A percentile compares a stretch with the other conserved stretches of the same genome.
These are phyloP conservation scores for Globisporangium barbulae DNA, from an alignment of 352 stramenopile genomes.

Conservation along the genomic window DNA sequence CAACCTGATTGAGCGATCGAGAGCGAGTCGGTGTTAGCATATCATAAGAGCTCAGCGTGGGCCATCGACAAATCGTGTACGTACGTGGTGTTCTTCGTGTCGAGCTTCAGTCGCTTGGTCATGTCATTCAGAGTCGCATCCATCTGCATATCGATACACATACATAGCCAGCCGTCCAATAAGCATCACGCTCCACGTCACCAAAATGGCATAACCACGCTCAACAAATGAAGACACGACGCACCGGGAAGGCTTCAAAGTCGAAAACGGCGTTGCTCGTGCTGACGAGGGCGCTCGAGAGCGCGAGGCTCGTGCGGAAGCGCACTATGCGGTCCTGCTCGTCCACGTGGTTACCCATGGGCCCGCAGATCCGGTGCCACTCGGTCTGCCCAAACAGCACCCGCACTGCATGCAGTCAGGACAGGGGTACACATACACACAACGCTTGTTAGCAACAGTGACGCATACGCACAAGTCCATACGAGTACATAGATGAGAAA, in stretches of 20 bases:
- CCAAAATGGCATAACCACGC: background rate
- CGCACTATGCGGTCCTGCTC: conserved; percentile 62
- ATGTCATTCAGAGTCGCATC: conserved; percentile 55
- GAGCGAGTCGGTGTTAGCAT: too few species aligned
- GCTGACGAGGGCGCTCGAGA: conserved; percentile 53
- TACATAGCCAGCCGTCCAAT: background rate
- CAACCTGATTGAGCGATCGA: conserved; percentile 28
- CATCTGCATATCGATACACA: conserved; percentile 28
- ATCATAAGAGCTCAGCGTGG: background rate
- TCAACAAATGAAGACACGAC: background rate
- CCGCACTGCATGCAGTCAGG: conserved; percentile 25
- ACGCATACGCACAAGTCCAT: background rate
- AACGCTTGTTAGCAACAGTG: background rate
- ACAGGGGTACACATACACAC: background rate
- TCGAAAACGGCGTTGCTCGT: conserved; percentile 82
- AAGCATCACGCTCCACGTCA: conserved; percentile 8
- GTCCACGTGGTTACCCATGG: conserved; percentile 36
- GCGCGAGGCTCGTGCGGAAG: conserved; percentile 69
- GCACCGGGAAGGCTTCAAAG: conserved; percentile 64
- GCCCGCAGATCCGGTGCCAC: conserved; percentile 62
- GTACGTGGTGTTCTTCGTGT: conserved; percentile 45
- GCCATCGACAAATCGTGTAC: conserved; percentile 1
- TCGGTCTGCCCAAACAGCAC: conserved; percentile 70
- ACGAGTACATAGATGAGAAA: conserved; percentile 9
- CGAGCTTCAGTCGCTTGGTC: conserved; percentile 43